Base-by-base conservation (phyloP, 2,329 filamentous ascomycete genomes). In the Botrytis hyacinthi region DNA sequence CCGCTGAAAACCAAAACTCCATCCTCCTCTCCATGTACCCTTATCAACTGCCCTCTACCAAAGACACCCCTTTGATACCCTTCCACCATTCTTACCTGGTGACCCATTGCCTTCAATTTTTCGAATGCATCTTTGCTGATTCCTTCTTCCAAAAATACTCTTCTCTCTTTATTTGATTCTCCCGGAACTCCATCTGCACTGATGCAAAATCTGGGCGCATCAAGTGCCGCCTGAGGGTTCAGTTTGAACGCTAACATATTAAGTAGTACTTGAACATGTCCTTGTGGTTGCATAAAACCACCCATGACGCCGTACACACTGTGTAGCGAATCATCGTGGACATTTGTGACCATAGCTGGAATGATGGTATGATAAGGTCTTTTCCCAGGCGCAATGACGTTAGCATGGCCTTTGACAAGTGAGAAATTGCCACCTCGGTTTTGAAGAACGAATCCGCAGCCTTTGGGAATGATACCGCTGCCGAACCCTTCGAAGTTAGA, bases 311-410 rank as follows among this genome's bases (percentile, higher is more conserved):
- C 96, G 79, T 95, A 98, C 0, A 97, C 92, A 6, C 90, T 92
- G 82, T 97, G 93, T 73, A 98, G 84, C 67, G 88, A 91, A 40
- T 89, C 89, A 78, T 97, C 94, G 7, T 84, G 84, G 29, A 89
- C 81, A 77, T 96, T 94, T 0, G 96, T 98, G 29, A 95, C 90
- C 82, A 98, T 87, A 0, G 93, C 95, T 0, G 96, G 95, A 79
- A 99, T 99, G 82, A 99, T 98, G 71, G 96, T 99, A 83, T 98
- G 96, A 83, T 98, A 99, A 0, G 96, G 96, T 63, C 96, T 84
- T 85, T 98, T 98, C 48, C 90, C 86, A 0, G 94, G 93, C 12
- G 89, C 93, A 22, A 97, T 86, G 32, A 86, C 87, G 80, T 98
- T 98, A 1, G 95, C 94, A 80, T 97, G 95, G 1, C 84, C 84